Evolutionary conservation across 1,284 basidiomycete genomes (phyloP), one percentile per base, ranked within the genome.

Genomic region (Boletellus sp.): DNA sequence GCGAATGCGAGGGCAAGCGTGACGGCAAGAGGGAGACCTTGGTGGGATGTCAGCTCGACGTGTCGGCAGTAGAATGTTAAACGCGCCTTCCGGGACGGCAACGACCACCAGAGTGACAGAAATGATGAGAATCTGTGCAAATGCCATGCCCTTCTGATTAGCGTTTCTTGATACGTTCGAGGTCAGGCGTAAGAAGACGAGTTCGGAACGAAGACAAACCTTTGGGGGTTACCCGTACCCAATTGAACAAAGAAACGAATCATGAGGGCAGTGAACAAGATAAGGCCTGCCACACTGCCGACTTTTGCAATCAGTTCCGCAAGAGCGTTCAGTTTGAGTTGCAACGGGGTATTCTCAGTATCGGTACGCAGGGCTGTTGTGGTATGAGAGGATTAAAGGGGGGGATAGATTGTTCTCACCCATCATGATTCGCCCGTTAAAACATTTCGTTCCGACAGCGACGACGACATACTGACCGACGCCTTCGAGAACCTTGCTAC

Each of bases 351-450:
- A 54, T 84, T 82, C 61, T 94, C 91, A 2, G 84, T 63, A 43
- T 91, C 89, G 9, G 82, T 82, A 33, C 87, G 87, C 29, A 96
- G 77, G 41, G 86, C 88, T 90, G 51, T 29, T 17, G 16, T 10
- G 4, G 33, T 2, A 27, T 64, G 27, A 58, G 41, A 49, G 49
- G 40, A 45, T 36, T 33, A 49, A 36, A 45, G n/a, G 2, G 4
- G 47, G 20, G 4, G 47, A 21, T n/a, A 19, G 37, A 41, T 44
- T 23, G 36, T 11, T 40, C 83, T 39, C 60, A 93, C 91, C 86
- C 84, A 94, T 94, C 88, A 95, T 91, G 61, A 95, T 93, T 40
- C 93, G 84, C 45, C 95, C 95, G 66, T 97, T 93, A 73, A 97
- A 98, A 56, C 87, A 91, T 70, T 85, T 90, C 9, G 81, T 81